phyloP scores from a whole-genome alignment of 805 yeast species.

The Saturnispora sanitii region DNA sequence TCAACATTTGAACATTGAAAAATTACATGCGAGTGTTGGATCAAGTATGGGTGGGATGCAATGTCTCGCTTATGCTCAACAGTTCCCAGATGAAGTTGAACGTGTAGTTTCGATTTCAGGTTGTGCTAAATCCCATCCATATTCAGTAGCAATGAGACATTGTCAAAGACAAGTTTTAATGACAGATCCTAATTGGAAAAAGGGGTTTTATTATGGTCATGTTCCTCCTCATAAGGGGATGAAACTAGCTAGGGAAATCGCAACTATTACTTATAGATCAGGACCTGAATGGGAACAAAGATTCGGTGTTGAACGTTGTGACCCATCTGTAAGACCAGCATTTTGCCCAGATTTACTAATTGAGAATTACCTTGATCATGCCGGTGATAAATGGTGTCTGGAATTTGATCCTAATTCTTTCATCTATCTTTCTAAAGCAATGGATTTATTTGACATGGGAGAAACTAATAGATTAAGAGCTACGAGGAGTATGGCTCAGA shows the following conservation, averaged over 20 bases:
- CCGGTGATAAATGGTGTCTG: slow-evolving; percentile 86
- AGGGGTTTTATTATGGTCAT: slow-evolving; percentile 66
- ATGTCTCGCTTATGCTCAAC: slow-evolving; percentile 76
- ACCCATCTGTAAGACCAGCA: slow-evolving; percentile 71
- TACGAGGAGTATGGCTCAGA: slow-evolving; percentile 28
- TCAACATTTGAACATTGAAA: slow-evolving; percentile 51
- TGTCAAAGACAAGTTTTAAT: slow-evolving; percentile 87
- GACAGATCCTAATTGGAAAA: slow-evolving; percentile 92
- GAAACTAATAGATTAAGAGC: slow-evolving; percentile 36
- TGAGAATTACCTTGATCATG: slow-evolving; percentile 89
- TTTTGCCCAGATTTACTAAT: slow-evolving; percentile 88
- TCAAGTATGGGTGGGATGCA: slow-evolving; percentile 99
- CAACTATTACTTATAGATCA: slow-evolving; percentile 86
- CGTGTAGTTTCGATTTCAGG: slow-evolving; percentile 78
- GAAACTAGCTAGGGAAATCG: slow-evolving; percentile 89
- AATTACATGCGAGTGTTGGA: slow-evolving; percentile 73
- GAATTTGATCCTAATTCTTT: slow-evolving; percentile 89
- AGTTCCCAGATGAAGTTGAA: slow-evolving; percentile 67
- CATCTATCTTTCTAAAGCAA: slow-evolving; percentile 80
- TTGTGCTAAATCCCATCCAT: slow-evolving; percentile 90
- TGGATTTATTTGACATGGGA: slow-evolving; percentile 88
- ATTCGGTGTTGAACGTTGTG: slow-evolving; percentile 81
- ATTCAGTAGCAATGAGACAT: slow-evolving; percentile 87
- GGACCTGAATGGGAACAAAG: slow-evolving; percentile 97
- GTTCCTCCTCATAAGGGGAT: slow-evolving; percentile 91